A percentile compares a stretch with the other conserved stretches of the same genome.
These are phyloP conservation scores for Candida succiphila DNA, from an alignment of 805 yeast species.

Conservation along the genomic window DNA sequence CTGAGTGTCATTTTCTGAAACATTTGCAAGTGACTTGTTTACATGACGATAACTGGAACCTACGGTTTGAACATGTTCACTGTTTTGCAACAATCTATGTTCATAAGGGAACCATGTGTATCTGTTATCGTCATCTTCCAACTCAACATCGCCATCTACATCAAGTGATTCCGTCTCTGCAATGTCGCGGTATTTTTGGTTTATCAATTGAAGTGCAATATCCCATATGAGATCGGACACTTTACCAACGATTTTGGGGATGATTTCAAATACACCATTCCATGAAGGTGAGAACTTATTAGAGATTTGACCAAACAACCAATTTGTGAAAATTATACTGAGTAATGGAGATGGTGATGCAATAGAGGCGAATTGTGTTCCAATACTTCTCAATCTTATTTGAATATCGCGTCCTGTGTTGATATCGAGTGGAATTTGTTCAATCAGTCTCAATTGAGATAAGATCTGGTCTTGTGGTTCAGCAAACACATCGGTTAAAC, in stretches of 20 bases:
- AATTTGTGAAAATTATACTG: constrained; percentile 30
- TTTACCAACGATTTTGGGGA: constrained; percentile 36
- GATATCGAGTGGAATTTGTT: constrained; percentile 62
- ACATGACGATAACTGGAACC: constrained; percentile 25
- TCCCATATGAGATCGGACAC: constrained; percentile 46
- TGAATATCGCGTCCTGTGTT: constrained; percentile 66
- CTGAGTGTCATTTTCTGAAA: constrained; percentile 26
- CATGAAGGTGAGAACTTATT: constrained; percentile 79
- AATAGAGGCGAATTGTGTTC: constrained; percentile 26
- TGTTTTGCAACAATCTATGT: constrained; percentile 31
- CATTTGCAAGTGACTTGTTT: constrained; percentile 26
- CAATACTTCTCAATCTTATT: constrained; percentile 54
- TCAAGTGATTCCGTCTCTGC: constrained; percentile 5
- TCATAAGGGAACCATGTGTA: constrained; percentile 35
- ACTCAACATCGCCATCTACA: too few species aligned
- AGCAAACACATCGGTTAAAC: constrained; percentile 22
- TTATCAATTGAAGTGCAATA: constrained; percentile 27
- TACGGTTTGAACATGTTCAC: constrained; percentile 17
- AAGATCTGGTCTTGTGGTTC: constrained; percentile 13
- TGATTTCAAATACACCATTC: constrained; percentile 59
- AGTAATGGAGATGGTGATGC: constrained; percentile 11
- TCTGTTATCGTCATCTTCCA: constrained; percentile 5
- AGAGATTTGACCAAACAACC: constrained; percentile 60
- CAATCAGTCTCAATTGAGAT: constrained; percentile 53
- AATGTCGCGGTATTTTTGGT: constrained; percentile 10